Percentiles rank a stretch among this genome's conserved stretches.
These are phyloP conservation scores for Ophiostoma australiae DNA, from an alignment of 2,329 filamentous ascomycete species.

Conservation along the genomic window DNA sequence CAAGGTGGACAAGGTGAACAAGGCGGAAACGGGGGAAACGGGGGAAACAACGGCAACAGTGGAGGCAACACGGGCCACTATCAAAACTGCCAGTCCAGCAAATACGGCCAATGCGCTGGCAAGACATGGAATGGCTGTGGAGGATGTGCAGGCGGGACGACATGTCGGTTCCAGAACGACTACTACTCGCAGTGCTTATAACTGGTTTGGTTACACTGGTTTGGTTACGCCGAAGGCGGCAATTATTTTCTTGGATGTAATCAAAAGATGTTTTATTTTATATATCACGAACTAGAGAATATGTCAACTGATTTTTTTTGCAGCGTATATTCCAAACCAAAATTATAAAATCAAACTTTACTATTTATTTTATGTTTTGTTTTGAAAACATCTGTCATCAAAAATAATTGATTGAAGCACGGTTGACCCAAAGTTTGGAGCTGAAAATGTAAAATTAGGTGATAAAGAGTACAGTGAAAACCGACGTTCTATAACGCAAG, in stretches of 20 bases:
- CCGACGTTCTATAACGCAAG: neutral
- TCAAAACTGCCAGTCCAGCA: neutral
- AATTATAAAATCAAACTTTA: no score
- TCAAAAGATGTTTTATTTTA: neutral
- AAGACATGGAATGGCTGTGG: neutral
- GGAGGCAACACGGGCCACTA: neutral
- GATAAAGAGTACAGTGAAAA: neutral
- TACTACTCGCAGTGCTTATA: neutral
- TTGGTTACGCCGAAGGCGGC: neutral
- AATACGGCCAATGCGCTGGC: neutral
- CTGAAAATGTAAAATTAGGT: neutral
- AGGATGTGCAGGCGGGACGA: neutral
- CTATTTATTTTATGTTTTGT: no score
- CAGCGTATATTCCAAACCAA: no score
- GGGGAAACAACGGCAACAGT: neutral
- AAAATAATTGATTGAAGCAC: no score
- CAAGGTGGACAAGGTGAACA: neutral
- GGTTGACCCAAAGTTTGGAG: neutral
- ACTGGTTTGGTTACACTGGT: neutral
- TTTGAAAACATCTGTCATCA: no score
- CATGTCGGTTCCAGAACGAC: neutral
- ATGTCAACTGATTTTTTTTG: no score
- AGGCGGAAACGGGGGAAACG: neutral
- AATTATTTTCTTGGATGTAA: no score
- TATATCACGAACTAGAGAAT: neutral